Base-by-base conservation (phyloP, 169 alveolate genomes). In the Eimeria falciformis region DNA sequence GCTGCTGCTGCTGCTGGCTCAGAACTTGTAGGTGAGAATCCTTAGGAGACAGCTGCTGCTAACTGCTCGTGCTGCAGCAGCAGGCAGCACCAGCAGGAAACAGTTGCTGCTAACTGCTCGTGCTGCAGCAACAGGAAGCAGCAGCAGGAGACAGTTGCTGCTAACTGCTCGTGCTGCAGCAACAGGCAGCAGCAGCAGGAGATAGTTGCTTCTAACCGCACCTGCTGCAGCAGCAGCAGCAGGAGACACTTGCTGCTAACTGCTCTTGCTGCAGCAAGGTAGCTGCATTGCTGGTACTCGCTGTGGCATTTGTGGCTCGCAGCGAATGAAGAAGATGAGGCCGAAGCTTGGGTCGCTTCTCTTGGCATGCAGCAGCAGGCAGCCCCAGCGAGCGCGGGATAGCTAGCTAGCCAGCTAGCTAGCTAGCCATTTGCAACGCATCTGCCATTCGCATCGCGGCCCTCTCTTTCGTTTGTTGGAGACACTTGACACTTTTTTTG, bases 1-100 rank as follows among this genome's bases (percentile, higher is more conserved):
- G 81, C 81, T 68, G 81, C 81, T 23, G 81, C 81, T 68, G 43
- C 81, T 12, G 47, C n/a, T n/a, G n/a, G n/a, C n/a, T n/a, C n/a
- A n/a, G n/a, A n/a, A n/a, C n/a, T n/a, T n/a, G n/a, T n/a, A n/a
- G n/a, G n/a, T n/a, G n/a, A n/a, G n/a, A n/a, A n/a, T n/a, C n/a
- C n/a, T n/a, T n/a, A n/a, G n/a, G n/a, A n/a, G n/a, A n/a, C n/a
- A n/a, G n/a, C n/a, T n/a, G n/a, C n/a, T n/a, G n/a, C n/a, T n/a
- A n/a, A n/a, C 79, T 7, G 18, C 81, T 27, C 50, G n/a, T 68
- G 50, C 81, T 68, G 81, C 45, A 5, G 9, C 23, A 17, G 43
- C 12, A 47, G 11, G 23, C 47, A 33, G n/a, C 40, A 6, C 23
- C 2, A 9, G 14, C 73, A 21, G 73, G 17, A 23, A 62, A 33